These are phyloP conservation scores for Sporothrix brasiliensis DNA, from an alignment of 2,329 filamentous ascomycete genomes.

Conservation along the genomic window DNA sequence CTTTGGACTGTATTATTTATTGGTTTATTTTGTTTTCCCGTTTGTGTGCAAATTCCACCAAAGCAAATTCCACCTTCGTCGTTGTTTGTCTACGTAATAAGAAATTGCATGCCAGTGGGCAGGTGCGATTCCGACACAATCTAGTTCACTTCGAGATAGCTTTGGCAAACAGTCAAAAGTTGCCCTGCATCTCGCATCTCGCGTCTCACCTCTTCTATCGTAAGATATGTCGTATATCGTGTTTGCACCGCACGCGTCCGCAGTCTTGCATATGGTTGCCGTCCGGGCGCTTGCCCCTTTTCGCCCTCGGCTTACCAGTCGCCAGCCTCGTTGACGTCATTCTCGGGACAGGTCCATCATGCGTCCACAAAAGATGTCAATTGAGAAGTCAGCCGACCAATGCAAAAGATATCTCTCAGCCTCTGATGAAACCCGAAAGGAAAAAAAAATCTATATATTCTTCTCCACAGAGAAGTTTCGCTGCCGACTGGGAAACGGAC, in stretches of 20 bases:
- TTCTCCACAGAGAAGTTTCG: no score
- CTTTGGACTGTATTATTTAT: not conserved
- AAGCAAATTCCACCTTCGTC: no score
- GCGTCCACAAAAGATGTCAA: no score
- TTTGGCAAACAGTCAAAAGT: not conserved
- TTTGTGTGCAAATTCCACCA: not conserved
- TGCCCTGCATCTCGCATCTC: no score
- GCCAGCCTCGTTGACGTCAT: slow-evolving; percentile 24
- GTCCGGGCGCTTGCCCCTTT: slow-evolving; percentile 20
- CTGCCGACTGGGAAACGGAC: no score
- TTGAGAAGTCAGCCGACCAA: no score
- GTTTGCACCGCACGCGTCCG: no score
- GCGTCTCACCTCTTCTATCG: not conserved
- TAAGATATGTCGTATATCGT: not conserved
- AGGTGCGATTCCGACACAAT: not conserved
- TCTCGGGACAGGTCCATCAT: not conserved
- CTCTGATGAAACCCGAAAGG: no score
- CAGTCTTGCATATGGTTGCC: slow-evolving; percentile 7
- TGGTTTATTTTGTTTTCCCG: no score
- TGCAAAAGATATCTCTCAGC: no score
- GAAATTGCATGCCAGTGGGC: not conserved
- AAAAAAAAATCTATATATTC: no score
- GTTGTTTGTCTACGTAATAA: not conserved
- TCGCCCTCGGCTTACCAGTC: not conserved
- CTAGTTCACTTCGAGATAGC: not conserved